Evolutionary conservation across 176 grass and related monocot genomes (phyloP), one percentile per base, ranked within the genome.

Genomic region (Puccinellia tenuiflora): DNA sequence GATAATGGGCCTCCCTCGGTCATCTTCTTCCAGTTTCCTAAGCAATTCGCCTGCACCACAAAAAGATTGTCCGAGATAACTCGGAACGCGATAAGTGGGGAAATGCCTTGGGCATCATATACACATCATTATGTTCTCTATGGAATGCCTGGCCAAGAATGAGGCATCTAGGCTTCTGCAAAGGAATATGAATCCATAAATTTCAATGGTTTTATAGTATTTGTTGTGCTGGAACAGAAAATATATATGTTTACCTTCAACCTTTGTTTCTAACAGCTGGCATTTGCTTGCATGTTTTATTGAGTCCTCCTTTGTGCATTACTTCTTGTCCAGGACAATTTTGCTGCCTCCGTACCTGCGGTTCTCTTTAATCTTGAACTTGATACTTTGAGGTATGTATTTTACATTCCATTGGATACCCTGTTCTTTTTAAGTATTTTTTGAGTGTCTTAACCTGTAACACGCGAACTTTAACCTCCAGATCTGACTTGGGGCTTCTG

Each of bases 361-460:
- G 85, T 98, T 93, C 89, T 98, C 83, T 98, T 98, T 75, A 98
- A 95, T 88, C 89, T 98, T 51, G 96, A 98, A 86, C 73, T 98
- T 76, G 92, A 95, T 78, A 98, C 96, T 20, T 75, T 98, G 81
- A 88, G 96, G 96, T 98, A 84, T 48, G 85, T 21, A 11, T 76
- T 52, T 4, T 90, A 68, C 54, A n/a, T 74, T 77, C 75, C n/a
- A 62, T 78, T 64, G 38, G 2, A 29, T 80, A 33, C 50, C 39
- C 7, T 73, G 17, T 68, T 79, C 25, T 47, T 79, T 80, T 3
- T 80, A 75, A 65, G 52, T 11, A n/a, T n/a, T 3, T 56, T 14
- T 65, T 33, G 3, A 29, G 47, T 68, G 12, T 28, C 12, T 81
- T 67, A 47, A 37, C 35, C 50, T 54, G n/a, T 74, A 50, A 81